Evolutionary conservation across 768 basidiomycete species (phyloP), one percentile per base, ranked within the genome.

Genomic region (Boletus eberwhitei): DNA sequence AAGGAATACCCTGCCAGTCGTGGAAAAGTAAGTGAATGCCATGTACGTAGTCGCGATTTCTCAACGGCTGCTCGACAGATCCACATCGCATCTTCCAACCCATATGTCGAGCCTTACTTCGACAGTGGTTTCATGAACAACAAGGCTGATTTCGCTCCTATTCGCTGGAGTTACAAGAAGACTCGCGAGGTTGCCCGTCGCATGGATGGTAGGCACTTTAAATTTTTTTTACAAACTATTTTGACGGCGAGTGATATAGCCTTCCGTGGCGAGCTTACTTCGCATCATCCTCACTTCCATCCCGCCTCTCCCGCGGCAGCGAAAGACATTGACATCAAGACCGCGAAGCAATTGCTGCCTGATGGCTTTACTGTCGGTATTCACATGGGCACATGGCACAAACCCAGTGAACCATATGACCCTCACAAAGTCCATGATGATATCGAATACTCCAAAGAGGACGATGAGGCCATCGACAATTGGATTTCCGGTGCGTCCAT

Each of bases 81-180:
- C 63, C 85, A 86, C 66, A 82, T 87, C 66, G 63, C 71, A 43
- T 84, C 81, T 21, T 55, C 77, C 42, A 82, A 76, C 73, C 85
- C 86, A 5, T 87, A 86, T 71, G 69, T 72, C 60, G 81, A 81
- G 59, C 85, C 86, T 5, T 74, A 67, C 71, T 87, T 86, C 63
- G 86, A 88, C 73, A 80, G 78, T 54, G 86, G 86, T n/a, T 87
- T 88, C 79, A 83, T 88, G 86, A 87, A 85, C 74, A 67, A 87
- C 75, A 85, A 85, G 74, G 86, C 86, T 29, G 86, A 87, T 73
- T 86, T 86, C 62, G 85, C 84, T 22, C 86, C 86, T 14, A 83
- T 87, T 60, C 82, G 85, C 35, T 87, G 86, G 86, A 83, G 83
- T 65, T 87, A 87, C 76, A 87, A 87, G 81, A 83, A 82, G 76